Percentiles rank a stretch among this genome's conserved stretches.
Evolutionary conservation across 1,139 yeast genomes (phyloP).

Genomic region (Saccharomyces uvarum): DNA sequence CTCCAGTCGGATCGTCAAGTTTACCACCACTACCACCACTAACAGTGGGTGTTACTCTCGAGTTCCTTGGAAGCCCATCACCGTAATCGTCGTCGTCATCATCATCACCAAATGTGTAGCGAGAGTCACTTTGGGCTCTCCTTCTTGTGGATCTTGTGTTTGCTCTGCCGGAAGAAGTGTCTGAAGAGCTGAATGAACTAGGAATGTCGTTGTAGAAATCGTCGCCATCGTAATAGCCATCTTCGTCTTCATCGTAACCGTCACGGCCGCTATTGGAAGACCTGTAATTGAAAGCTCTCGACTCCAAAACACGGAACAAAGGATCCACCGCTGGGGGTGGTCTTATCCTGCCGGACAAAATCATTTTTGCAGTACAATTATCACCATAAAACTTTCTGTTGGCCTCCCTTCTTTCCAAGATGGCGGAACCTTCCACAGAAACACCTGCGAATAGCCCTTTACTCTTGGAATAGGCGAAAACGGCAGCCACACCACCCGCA

Average conservation of each 20-base stretch:
- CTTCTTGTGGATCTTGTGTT: constrained; percentile 29
- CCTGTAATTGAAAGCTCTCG: constrained; percentile 70
- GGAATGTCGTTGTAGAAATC: constrained; percentile 34
- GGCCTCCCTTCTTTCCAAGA: constrained; percentile 92
- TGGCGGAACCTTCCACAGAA: constrained; percentile 91
- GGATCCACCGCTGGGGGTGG: constrained; percentile 93
- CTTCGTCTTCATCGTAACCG: constrained; percentile 47
- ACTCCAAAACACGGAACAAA: constrained; percentile 75
- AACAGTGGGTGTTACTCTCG: constrained; percentile 5
- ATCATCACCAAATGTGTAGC: constrained; percentile 32
- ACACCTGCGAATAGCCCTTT: constrained; percentile 97
- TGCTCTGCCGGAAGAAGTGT: constrained; percentile 20
- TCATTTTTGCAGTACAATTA: constrained; percentile 75
- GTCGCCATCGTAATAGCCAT: constrained; percentile 29
- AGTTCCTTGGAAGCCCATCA: constrained; percentile 4
- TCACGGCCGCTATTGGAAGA: constrained; percentile 45
- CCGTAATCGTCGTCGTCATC: constrained; percentile 8
- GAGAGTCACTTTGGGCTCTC: constrained; percentile 23
- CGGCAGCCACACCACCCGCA: constrained; percentile 77
- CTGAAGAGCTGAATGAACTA: constrained; percentile 25
- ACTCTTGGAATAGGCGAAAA: constrained; percentile 88
- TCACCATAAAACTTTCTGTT: constrained; percentile 89
- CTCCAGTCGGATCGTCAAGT: constrained; percentile 32
- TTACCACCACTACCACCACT: constrained; percentile 13
- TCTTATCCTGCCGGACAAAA: constrained; percentile 78